These are phyloP conservation scores for Tillandsia leiboldiana DNA, from an alignment of 176 grass and related monocot genomes.

Conservation along the genomic window DNA sequence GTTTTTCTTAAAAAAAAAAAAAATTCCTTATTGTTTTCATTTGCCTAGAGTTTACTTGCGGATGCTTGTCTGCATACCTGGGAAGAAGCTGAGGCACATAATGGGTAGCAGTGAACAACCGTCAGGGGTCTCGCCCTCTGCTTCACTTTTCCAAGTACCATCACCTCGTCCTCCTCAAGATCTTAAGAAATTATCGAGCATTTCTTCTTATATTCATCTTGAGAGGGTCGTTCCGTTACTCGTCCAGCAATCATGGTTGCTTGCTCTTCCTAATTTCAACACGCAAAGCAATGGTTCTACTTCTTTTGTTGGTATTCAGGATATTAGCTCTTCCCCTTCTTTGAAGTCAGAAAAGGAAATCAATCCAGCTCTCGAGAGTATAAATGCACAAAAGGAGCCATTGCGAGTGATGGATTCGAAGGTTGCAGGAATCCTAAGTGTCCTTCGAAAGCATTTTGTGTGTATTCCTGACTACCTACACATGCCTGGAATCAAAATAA, in stretches of 20 bases:
- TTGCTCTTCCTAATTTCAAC: slow-evolving; percentile 49
- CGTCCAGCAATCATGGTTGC: slow-evolving; percentile 82
- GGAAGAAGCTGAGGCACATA: slow-evolving; percentile 80
- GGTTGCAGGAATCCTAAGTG: slow-evolving; percentile 46
- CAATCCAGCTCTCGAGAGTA: slow-evolving; percentile 31
- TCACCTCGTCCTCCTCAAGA: slow-evolving; percentile 36
- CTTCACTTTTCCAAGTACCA: slow-evolving; percentile 54
- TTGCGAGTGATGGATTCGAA: slow-evolving; percentile 72
- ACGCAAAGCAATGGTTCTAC: slow-evolving; percentile 34
- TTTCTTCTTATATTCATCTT: slow-evolving; percentile 75
- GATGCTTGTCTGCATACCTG: slow-evolving; percentile 77
- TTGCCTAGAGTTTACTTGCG: slow-evolving; percentile 67
- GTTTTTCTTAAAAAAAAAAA: background rate
- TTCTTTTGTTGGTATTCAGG: slow-evolving; percentile 41
- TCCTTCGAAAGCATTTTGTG: slow-evolving; percentile 61
- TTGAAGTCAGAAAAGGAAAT: slow-evolving; percentile 29
- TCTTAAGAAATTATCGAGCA: slow-evolving; percentile 35
- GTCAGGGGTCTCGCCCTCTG: slow-evolving; percentile 39
- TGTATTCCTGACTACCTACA: slow-evolving; percentile 68
- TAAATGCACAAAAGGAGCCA: slow-evolving; percentile 36
- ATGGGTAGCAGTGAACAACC: slow-evolving; percentile 52
- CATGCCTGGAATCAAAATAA: slow-evolving; percentile 68
- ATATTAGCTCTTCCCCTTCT: slow-evolving; percentile 29
- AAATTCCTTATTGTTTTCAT: slow-evolving; percentile 18
- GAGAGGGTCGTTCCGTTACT: slow-evolving; percentile 57